Evolutionary conservation across 202 grass and related monocot genomes (phyloP).

Genomic region (Zizania palustris): DNA sequence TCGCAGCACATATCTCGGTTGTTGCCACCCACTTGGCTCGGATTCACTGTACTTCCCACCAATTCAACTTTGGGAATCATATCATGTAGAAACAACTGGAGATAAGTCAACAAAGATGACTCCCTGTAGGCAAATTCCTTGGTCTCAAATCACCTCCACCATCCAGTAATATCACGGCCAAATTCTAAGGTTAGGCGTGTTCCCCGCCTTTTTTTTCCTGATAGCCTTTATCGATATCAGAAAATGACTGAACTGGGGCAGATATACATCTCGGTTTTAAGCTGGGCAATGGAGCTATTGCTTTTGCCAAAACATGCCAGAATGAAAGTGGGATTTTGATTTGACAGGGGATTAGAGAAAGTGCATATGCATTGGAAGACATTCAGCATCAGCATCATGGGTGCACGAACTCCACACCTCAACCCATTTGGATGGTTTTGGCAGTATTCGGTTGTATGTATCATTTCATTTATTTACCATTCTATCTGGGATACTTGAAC

Average conservation of each 20-base stretch:
- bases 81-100: constrained; percentile 13
- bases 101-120: constrained; percentile 41
- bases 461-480: too few relatives aligned
- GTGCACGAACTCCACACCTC: constrained; percentile 29
- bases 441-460: too few relatives aligned
- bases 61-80: constrained; percentile 8
- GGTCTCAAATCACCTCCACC: constrained; percentile 28
- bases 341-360: constrained; percentile 8
- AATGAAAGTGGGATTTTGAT: constrained; percentile 14
- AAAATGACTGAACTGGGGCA: background rate
- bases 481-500: too few relatives aligned
- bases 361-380: constrained; percentile 12
- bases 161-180: constrained; percentile 12
- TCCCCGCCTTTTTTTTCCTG: constrained; percentile 38
- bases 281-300: background rate
- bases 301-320: constrained; percentile 35
- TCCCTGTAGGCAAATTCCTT: constrained; percentile 40
- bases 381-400: constrained; percentile 22
- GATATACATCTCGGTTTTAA: background rate
- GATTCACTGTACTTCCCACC: constrained; percentile 18
- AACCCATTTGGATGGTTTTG: background rate
- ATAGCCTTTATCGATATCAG: constrained; percentile 18
- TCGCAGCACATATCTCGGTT: background rate
- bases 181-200: constrained; percentile 45
- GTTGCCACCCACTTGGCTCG: constrained; percentile 5